These are phyloP conservation scores for Mucor piriformis DNA, from an alignment of 371 early-diverging fungal species.

Conservation along the genomic window DNA sequence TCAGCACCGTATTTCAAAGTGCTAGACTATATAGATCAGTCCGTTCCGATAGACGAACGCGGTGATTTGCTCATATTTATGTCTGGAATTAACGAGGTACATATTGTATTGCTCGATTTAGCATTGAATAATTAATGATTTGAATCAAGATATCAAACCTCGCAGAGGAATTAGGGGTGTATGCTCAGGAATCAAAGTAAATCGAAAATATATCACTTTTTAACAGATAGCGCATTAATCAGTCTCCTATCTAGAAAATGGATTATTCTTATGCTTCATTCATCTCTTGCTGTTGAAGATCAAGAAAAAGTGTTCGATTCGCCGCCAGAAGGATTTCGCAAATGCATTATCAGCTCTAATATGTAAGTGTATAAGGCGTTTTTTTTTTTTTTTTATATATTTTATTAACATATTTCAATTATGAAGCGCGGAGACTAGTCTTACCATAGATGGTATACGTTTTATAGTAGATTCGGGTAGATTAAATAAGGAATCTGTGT, in stretches of 20 bases:
- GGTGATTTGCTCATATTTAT: slow-evolving; percentile 74
- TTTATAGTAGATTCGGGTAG: slow-evolving; percentile 98
- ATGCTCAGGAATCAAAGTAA: slow-evolving; percentile 43
- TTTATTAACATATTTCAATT: background rate
- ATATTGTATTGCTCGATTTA: background rate
- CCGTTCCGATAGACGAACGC: slow-evolving; percentile 58
- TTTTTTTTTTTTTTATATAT: background rate
- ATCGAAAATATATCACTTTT: background rate
- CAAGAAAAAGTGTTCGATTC: slow-evolving; percentile 60
- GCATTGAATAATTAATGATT: background rate
- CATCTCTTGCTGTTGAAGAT: slow-evolving; percentile 53
- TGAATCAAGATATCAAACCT: slow-evolving; percentile 48
- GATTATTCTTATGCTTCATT: slow-evolving; percentile 60
- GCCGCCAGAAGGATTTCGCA: slow-evolving; percentile 53
- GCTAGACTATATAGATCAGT: slow-evolving; percentile 65
- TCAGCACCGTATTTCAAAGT: slow-evolving; percentile 63
- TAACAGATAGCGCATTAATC: background rate
- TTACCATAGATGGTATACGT: slow-evolving; percentile 96
- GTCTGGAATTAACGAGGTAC: slow-evolving; percentile 69
- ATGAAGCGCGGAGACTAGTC: slow-evolving; percentile 90
- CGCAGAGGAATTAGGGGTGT: slow-evolving; percentile 45
- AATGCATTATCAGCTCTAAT: slow-evolving; percentile 69
- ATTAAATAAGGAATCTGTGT: too few species aligned
- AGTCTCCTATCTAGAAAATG: slow-evolving; percentile 44
- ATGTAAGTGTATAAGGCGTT: slow-evolving; percentile 37